Conservation (phyloP, 2,329 filamentous ascomycete species). For the Emmonsia crescens region DNA sequence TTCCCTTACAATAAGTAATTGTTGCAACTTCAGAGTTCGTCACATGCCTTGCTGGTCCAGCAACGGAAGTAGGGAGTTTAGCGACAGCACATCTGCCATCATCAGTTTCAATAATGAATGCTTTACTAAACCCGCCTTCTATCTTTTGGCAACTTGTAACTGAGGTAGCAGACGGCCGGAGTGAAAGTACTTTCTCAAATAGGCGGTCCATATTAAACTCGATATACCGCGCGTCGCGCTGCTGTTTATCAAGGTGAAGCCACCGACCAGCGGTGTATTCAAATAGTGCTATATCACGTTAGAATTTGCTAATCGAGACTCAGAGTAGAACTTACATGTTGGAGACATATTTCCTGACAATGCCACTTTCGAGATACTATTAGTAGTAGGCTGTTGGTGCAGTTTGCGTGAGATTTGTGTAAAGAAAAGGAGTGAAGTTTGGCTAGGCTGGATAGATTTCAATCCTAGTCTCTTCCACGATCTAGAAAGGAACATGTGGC, state of each 20-base stretch:
- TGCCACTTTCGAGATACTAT: too few species aligned
- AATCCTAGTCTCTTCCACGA: too few species aligned
- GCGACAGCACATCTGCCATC: slow-evolving; percentile 30
- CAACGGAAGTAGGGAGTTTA: slow-evolving; percentile 30
- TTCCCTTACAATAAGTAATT: slow-evolving; percentile 31
- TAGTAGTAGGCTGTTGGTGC: too few species aligned
- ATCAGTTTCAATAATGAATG: slow-evolving; percentile 34
- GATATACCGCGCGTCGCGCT: slow-evolving; percentile 29
- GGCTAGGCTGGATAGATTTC: too few species aligned
- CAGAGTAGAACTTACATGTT: too few species aligned
- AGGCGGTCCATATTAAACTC: slow-evolving; percentile 33
- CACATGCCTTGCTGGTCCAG: slow-evolving; percentile 26
- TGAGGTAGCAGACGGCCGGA: slow-evolving; percentile 26
- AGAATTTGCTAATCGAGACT: too few species aligned
- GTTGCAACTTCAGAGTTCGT: slow-evolving; percentile 30
- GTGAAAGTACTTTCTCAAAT: slow-evolving; percentile 25
- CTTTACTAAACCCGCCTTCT: slow-evolving; percentile 37
- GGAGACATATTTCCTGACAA: too few species aligned
- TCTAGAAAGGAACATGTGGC: too few species aligned
- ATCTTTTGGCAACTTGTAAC: slow-evolving; percentile 31
- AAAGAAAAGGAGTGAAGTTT: too few species aligned
- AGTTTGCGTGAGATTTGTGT: too few species aligned
- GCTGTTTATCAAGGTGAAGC: slow-evolving; percentile 28
- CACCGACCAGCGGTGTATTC: slow-evolving; percentile 28
- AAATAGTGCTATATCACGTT: slow-evolving; percentile 12